These are phyloP conservation scores for Dactylellina parvicollis DNA, from an alignment of 2,329 filamentous ascomycete genomes.

Conservation along the genomic window DNA sequence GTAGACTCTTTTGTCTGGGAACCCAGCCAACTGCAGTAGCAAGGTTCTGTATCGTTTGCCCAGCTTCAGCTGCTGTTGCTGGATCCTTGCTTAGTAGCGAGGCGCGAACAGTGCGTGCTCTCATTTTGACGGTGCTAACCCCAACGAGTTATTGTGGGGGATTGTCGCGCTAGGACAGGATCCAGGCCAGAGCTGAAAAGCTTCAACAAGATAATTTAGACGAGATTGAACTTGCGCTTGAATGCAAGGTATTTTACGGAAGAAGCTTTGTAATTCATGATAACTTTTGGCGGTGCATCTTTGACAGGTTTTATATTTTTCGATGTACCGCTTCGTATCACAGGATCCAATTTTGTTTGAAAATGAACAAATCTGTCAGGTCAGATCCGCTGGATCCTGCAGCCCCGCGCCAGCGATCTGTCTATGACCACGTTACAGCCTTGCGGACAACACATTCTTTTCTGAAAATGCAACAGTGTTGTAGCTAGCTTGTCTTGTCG, in stretches of 20 bases:
- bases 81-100: slow-evolving; percentile 36
- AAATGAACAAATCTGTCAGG: background rate
- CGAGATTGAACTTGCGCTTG: background rate
- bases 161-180: slow-evolving; percentile 17
- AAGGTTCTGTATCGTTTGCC: slow-evolving; percentile 19
- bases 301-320: slow-evolving; percentile 28
- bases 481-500: no score
- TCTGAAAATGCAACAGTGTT: no score
- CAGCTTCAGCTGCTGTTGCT: slow-evolving; percentile 30
- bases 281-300: slow-evolving; percentile 7
- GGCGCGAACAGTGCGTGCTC: slow-evolving; percentile 1
- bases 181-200: background rate
- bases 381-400: background rate
- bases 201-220: background rate
- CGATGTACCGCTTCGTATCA: slow-evolving; percentile 8
- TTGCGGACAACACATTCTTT: no score
- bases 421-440: no score
- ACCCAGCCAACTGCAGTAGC: slow-evolving; percentile 29
- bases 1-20: background rate
- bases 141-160: background rate
- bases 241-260: background rate
- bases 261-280: background rate
- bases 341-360: slow-evolving; percentile 4
- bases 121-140: background rate
- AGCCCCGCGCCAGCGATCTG: no score